Percentiles rank a stretch among this genome's conserved stretches.
Conservation (phyloP, 805 yeast species). For the Kuraishia molischiana region DNA sequence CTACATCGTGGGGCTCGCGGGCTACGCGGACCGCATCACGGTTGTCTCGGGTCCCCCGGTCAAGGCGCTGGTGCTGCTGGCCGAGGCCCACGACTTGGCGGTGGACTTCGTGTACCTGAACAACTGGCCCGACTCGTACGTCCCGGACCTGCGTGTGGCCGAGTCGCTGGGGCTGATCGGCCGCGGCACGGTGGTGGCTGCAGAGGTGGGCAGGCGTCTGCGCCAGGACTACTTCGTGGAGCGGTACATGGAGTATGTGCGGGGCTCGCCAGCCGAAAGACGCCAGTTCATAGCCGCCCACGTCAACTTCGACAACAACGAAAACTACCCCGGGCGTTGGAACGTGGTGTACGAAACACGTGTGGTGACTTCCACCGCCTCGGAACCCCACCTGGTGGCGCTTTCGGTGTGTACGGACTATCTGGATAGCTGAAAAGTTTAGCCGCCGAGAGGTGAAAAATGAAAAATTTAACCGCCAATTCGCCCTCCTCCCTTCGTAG, state of each 20-base stretch:
- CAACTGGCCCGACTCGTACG: not conserved
- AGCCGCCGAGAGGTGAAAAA: not conserved
- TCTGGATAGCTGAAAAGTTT: constrained; percentile 1
- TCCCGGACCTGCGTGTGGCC: constrained; percentile 8
- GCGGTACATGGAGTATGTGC: constrained; percentile 8
- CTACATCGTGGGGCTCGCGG: constrained; percentile 1
- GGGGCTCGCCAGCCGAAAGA: constrained; percentile 12
- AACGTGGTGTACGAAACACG: constrained; percentile 8
- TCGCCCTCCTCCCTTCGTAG: too few species aligned
- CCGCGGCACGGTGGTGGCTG: constrained; percentile 10
- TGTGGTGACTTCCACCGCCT: not conserved
- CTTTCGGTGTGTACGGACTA: not conserved
- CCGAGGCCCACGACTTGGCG: not conserved
- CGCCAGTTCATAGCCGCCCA: constrained; percentile 3
- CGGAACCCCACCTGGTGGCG: not conserved
- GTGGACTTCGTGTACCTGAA: constrained; percentile 2
- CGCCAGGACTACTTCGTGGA: constrained; percentile 1
- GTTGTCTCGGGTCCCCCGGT: constrained; percentile 1
- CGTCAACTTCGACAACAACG: not conserved
- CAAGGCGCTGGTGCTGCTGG: not conserved
- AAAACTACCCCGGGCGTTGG: constrained; percentile 12
- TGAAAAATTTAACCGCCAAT: too few species aligned
- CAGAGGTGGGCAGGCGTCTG: constrained; percentile 2
- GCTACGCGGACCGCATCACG: not conserved
- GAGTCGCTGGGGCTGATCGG: constrained; percentile 13